These are phyloP conservation scores for Zygosaccharomyces pseudobailii DNA, from an alignment of 1,139 yeast genomes.

Conservation along the genomic window DNA sequence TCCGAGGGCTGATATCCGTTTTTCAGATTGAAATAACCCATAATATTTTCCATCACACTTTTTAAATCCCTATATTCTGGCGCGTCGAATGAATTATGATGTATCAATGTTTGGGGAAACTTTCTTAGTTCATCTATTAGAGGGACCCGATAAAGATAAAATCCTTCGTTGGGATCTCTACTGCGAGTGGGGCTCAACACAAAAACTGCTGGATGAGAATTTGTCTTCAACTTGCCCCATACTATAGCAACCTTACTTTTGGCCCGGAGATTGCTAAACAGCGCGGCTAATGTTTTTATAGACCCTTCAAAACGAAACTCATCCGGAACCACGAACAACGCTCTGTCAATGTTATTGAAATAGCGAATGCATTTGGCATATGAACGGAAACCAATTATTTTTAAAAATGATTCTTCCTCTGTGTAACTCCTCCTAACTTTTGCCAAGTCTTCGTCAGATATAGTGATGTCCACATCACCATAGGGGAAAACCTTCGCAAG, in stretches of 20 bases:
- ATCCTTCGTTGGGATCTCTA: slow-evolving; percentile 43
- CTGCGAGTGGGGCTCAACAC: slow-evolving; percentile 53
- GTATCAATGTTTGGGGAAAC: slow-evolving; percentile 37
- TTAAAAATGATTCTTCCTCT: slow-evolving; percentile 41
- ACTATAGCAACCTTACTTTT: slow-evolving; percentile 58
- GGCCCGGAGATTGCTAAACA: slow-evolving; percentile 56
- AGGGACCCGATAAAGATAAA: slow-evolving; percentile 56
- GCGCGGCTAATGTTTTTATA: slow-evolving; percentile 57
- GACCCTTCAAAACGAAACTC: slow-evolving; percentile 60
- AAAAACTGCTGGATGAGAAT: slow-evolving; percentile 54
- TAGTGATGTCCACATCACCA: slow-evolving; percentile 43
- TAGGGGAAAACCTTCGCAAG: slow-evolving; percentile 39
- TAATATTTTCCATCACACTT: slow-evolving; percentile 38
- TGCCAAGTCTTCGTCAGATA: slow-evolving; percentile 35
- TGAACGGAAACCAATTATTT: slow-evolving; percentile 63
- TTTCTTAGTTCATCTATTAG: slow-evolving; percentile 59
- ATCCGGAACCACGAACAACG: slow-evolving; percentile 58
- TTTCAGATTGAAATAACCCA: slow-evolving; percentile 41
- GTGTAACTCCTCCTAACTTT: slow-evolving; percentile 37
- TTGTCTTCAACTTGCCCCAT: slow-evolving; percentile 60
- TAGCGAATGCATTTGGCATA: slow-evolving; percentile 42
- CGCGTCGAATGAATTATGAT: slow-evolving; percentile 20
- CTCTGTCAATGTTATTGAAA: slow-evolving; percentile 48
- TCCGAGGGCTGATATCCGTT: slow-evolving; percentile 54
- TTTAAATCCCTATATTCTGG: slow-evolving; percentile 32